Percentiles rank a stretch among this genome's conserved stretches.
Conservation (phyloP, 169 alveolate species). For the Theileria orientalis region DNA sequence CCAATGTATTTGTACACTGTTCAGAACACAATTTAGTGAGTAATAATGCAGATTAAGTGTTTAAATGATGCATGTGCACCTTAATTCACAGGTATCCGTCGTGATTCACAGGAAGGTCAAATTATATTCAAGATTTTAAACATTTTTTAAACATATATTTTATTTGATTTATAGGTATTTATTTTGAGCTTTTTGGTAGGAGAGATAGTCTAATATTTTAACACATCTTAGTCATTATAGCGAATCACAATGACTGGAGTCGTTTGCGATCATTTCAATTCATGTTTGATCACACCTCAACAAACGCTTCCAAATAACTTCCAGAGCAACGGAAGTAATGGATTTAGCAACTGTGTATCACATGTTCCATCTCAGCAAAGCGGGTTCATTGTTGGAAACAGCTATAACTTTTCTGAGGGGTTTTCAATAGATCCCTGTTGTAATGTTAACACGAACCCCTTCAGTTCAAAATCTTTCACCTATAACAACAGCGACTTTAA, state of each 20-base stretch:
- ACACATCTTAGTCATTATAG: not conserved
- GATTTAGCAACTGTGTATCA: slow-evolving; percentile 27
- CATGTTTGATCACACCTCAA: slow-evolving; percentile 49
- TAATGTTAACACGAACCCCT: slow-evolving; percentile 1
- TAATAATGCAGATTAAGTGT: slow-evolving; percentile 9
- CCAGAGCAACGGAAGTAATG: slow-evolving; percentile 4
- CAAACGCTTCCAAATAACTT: slow-evolving; percentile 36
- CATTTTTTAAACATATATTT: not conserved
- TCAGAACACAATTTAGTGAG: not conserved
- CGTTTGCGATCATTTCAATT: slow-evolving; percentile 14
- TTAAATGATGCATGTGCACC: slow-evolving; percentile 17
- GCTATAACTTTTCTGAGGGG: slow-evolving; percentile 63
- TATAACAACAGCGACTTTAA: slow-evolving; percentile 2
- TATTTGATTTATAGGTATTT: not conserved
- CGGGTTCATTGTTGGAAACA: slow-evolving; percentile 42
- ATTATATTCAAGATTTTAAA: not conserved
- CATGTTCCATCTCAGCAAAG: slow-evolving; percentile 53
- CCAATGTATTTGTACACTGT: no score
- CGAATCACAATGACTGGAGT: slow-evolving; percentile 8
- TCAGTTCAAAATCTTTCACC: not conserved
- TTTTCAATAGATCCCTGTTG: slow-evolving; percentile 46
- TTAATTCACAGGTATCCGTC: slow-evolving; percentile 2
- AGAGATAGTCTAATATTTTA: not conserved
- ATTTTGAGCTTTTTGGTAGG: not conserved
- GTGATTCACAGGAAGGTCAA: slow-evolving; percentile 7